A percentile compares a stretch with the other conserved stretches of the same genome.
These are phyloP conservation scores for Tolypocladium inflatum DNA, from an alignment of 2,329 filamentous ascomycete species.

Conservation along the genomic window DNA sequence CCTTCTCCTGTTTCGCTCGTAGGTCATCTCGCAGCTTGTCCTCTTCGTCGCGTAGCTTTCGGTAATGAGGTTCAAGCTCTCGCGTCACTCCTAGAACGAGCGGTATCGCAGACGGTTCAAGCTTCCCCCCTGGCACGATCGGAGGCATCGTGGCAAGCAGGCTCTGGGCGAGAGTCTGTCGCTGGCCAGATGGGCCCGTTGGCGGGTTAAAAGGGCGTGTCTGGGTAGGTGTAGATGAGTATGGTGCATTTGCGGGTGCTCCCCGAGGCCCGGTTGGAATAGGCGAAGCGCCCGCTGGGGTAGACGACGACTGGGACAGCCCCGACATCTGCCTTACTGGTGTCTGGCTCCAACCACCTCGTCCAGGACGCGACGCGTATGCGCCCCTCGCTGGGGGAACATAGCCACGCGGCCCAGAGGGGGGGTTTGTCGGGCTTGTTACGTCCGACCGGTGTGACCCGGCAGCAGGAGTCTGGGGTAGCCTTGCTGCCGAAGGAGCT, in stretches of 20 bases:
- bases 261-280: conserved; percentile 41
- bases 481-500: conserved; percentile 22
- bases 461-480: conserved; percentile 22
- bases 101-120: conserved; percentile 36
- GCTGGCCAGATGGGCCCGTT: conserved; percentile 38
- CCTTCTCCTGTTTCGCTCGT: conserved; percentile 41
- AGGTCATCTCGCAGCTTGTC: conserved; percentile 46
- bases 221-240: conserved; percentile 31
- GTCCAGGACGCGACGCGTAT: conserved; percentile 33
- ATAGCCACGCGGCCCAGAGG: conserved; percentile 46
- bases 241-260: conserved; percentile 19
- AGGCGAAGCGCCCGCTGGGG: conserved; percentile 25
- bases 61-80: conserved; percentile 44
- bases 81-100: conserved; percentile 37
- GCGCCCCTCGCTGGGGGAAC: conserved; percentile 33
- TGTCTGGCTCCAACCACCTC: conserved; percentile 33
- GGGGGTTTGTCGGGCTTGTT: conserved; percentile 38
- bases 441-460: conserved; percentile 26
- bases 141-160: conserved; percentile 41
- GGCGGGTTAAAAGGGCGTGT: conserved; percentile 44
- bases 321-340: conserved; percentile 22
- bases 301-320: conserved; percentile 27
- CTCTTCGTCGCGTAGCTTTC: conserved; percentile 47
- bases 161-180: conserved; percentile 41
- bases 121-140: conserved; percentile 43